Percentiles rank a stretch among this genome's conserved stretches.
These are phyloP conservation scores for Metschnikowia amazonensis DNA, from an alignment of 805 yeast species.

Conservation along the genomic window DNA sequence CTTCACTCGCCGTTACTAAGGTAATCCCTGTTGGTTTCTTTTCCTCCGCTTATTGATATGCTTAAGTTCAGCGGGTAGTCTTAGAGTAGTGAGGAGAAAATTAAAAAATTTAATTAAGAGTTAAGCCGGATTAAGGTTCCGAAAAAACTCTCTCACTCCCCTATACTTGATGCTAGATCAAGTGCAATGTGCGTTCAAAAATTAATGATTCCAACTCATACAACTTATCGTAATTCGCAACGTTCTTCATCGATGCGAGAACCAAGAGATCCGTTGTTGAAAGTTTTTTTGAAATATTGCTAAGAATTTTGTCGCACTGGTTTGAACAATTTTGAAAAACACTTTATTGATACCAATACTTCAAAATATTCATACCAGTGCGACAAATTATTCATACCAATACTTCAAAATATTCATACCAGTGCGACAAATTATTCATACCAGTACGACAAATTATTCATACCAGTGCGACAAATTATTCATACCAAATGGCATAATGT, in stretches of 20 bases:
- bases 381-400: no score
- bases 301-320: no score
- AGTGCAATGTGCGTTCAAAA: neutral
- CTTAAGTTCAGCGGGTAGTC: neutral
- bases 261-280: neutral
- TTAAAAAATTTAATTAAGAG: no score
- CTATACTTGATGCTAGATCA: neutral
- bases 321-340: no score
- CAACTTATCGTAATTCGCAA: neutral
- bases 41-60: neutral
- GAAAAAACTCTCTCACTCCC: neutral
- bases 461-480: no score
- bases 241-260: neutral
- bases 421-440: no score
- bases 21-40: neutral
- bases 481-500: no score
- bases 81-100: neutral
- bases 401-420: no score
- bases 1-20: neutral
- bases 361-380: no score
- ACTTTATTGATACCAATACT: no score
- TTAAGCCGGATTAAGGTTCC: neutral
- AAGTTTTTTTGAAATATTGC: no score
- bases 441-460: no score
- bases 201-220: neutral